Evolutionary conservation across 2,329 filamentous ascomycete genomes (phyloP), one percentile per base, ranked within the genome.

Genomic region (Fusarium tupiense): DNA sequence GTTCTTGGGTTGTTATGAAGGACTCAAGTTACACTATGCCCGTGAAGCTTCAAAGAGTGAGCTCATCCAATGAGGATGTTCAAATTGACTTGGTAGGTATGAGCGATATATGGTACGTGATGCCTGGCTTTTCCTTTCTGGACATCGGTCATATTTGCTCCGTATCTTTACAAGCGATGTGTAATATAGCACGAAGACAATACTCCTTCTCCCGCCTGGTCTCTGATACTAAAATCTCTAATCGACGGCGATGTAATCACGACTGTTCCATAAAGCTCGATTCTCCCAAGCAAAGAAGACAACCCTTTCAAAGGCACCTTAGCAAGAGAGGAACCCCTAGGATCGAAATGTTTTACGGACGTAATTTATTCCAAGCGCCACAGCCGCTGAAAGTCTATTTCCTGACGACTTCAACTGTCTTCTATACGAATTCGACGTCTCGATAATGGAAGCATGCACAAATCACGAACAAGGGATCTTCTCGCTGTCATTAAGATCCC

Each of bases 1-100:
- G 1, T 73, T 71, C 10, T 41, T 73, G 14, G 62, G 71, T 5
- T 73, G 71, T 7, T 73, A 73, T n/a, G 71, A 73, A 19, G 71
- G 71, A 3, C 14, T 73, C 16, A 73, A 73, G 26, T 3, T 73
- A 20, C 49, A 61, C 9, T 70, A 70, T 24, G 46, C 41, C 2
- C 31, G 35, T 5, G 66, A 70, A 5, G 29, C 52, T 17, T 19
- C 29, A 1, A 60, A 43, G n/a, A 16, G n/a, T 12, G 58, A 69
- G 13, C n/a, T 58, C 6, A 19, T 69, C 6, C 35, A 58, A 17
- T 46, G 8, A 29, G 8, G 5, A 11, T 10, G 4, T 17, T 16
- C 16, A n/a, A 4, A 2, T 8, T 24, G 14, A 2, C 10, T n/a
- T 7, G 19, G 11, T 10, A 38, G 14, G 2, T 1, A 24, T 29